Percentiles rank a stretch among this genome's conserved stretches.
These are phyloP conservation scores for Eucalyptus victrix DNA, from an alignment of 345 rosid genomes.

Conservation along the genomic window DNA sequence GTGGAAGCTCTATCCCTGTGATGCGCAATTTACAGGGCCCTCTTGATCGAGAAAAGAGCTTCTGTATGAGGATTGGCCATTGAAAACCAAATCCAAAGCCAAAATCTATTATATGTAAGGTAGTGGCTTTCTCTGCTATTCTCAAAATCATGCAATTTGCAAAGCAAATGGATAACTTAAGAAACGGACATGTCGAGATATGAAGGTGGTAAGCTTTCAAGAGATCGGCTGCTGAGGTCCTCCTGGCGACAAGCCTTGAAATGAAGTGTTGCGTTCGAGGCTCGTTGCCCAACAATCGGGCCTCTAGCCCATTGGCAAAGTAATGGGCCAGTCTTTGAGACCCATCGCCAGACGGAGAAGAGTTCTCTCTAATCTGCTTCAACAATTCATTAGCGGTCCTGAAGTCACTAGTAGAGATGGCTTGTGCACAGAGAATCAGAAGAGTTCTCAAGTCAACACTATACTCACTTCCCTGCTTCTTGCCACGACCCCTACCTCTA, in stretches of 20 bases:
- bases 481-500: conserved; percentile 19
- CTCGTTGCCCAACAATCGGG: conserved; percentile 44
- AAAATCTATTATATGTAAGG: conserved; percentile 1
- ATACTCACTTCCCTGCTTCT: conserved; percentile 21
- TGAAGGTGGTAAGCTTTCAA: conserved; percentile 11
- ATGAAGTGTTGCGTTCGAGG: conserved; percentile 11
- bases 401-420: conserved; percentile 45
- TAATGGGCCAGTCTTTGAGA: conserved; percentile 74
- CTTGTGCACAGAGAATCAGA: conserved; percentile 65
- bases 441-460: conserved; percentile 60
- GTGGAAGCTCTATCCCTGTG: conserved; percentile 22
- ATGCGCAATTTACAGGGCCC: conserved; percentile 17
- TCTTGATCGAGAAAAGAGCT: background rate
- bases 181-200: conserved; percentile 8
- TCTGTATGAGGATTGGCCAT: conserved; percentile 13
- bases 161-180: background rate
- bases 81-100: conserved; percentile 9
- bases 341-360: conserved; percentile 59
- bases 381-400: conserved; percentile 62
- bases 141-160: conserved; percentile 1
- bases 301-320: conserved; percentile 76
- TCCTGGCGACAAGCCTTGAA: background rate
- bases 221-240: background rate
- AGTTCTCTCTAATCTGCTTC: conserved; percentile 62
- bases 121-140: conserved; percentile 1